phyloP scores from a whole-genome alignment of 306 rosid genomes.

The Cyclanthera cordifolia region DNA sequence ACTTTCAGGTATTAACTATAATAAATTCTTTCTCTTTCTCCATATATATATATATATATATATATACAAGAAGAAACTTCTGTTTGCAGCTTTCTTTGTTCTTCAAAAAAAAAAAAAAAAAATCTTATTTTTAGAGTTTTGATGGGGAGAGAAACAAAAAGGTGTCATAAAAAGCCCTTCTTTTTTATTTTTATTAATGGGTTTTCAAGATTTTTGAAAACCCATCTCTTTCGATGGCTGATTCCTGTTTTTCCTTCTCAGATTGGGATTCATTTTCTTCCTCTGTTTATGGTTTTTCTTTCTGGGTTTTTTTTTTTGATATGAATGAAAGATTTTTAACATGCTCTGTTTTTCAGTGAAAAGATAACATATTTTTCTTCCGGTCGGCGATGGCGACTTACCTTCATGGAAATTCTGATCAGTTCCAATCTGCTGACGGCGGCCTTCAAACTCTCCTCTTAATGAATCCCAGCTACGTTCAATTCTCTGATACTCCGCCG shows the following conservation, averaged over 20 bases:
- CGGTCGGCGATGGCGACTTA: conserved; percentile 96
- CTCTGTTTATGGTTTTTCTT: too few relatives aligned
- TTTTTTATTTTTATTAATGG: not conserved
- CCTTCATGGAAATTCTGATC: conserved; percentile 71
- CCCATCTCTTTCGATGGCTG: conserved; percentile 6
- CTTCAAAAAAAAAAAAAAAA: not conserved
- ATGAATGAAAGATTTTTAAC: too few relatives aligned
- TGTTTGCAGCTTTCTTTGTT: conserved; percentile 3
- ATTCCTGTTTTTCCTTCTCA: too few relatives aligned
- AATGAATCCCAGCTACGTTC: conserved; percentile 78
- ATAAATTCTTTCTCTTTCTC: conserved; percentile 23
- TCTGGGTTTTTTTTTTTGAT: too few relatives aligned
- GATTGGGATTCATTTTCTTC: too few relatives aligned
- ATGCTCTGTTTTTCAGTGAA: conserved; percentile 28
- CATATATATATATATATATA: too few relatives aligned
- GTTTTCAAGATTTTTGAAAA: not conserved
- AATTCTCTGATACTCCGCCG: conserved; percentile 63
- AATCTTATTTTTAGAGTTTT: not conserved
- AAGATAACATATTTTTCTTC: conserved; percentile 19
- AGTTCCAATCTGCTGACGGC: conserved; percentile 58
- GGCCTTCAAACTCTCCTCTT: conserved; percentile 81
- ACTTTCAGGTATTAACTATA: conserved; percentile 38
- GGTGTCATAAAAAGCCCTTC: not conserved
- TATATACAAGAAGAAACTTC: not conserved
- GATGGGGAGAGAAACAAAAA: not conserved